phyloP scores from a whole-genome alignment of 495 filamentous ascomycete genomes.

The Annulohypoxylon moriforme region DNA sequence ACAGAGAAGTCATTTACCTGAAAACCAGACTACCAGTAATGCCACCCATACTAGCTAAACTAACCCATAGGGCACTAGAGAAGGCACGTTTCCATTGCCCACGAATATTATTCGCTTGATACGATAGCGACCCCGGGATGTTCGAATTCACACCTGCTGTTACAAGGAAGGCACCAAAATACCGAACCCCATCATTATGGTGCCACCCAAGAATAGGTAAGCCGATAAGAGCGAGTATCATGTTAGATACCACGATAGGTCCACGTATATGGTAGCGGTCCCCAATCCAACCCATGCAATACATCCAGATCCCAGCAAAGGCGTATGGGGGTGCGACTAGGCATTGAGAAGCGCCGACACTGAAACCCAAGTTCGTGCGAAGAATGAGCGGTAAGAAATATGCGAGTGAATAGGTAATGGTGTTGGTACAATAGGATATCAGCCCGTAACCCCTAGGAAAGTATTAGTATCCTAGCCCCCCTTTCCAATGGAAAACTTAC shows the following conservation, averaged over 20 bases:
- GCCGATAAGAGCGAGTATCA: slow-evolving; percentile 54
- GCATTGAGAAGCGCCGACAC: slow-evolving; percentile 63
- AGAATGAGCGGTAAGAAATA: slow-evolving; percentile 76
- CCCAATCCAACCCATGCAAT: slow-evolving; percentile 58
- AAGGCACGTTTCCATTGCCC: slow-evolving; percentile 76
- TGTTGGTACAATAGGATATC: slow-evolving; percentile 66
- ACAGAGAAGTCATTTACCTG: slow-evolving; percentile 44
- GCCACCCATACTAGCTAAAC: slow-evolving; percentile 68
- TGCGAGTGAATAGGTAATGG: slow-evolving; percentile 68
- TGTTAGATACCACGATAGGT: slow-evolving; percentile 66
- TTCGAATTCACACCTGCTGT: slow-evolving; percentile 68
- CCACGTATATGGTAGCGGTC: slow-evolving; percentile 68
- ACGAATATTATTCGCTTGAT: slow-evolving; percentile 71
- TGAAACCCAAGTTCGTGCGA: slow-evolving; percentile 65
- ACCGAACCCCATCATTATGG: slow-evolving; percentile 60
- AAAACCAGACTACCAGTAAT: slow-evolving; percentile 69
- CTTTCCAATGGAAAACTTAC: slow-evolving; percentile 48
- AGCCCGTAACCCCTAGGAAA: slow-evolving; percentile 57
- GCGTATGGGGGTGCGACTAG: slow-evolving; percentile 71
- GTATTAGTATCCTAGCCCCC: slow-evolving; percentile 25
- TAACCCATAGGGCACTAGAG: slow-evolving; percentile 65
- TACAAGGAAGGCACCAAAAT: slow-evolving; percentile 70
- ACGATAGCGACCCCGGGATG: slow-evolving; percentile 64
- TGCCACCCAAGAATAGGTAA: slow-evolving; percentile 62
- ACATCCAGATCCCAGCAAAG: slow-evolving; percentile 68